Evolutionary conservation across 768 basidiomycete genomes (phyloP), one percentile per base, ranked within the genome.

Genomic region (Trametes cubensis): DNA sequence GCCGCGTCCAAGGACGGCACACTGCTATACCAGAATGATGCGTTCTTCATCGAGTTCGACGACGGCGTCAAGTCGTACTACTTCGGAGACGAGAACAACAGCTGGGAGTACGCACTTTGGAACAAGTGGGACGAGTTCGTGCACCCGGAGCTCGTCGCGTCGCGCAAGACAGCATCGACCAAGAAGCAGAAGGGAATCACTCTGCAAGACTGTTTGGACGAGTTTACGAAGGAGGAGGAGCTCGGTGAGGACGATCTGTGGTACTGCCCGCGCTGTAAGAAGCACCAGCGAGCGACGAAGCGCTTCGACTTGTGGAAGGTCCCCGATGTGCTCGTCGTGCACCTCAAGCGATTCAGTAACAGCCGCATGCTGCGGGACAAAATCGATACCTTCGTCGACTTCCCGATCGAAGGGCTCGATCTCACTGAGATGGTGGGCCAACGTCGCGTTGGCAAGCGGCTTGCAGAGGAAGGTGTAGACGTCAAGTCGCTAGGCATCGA

Each of bases 221-320:
- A 98, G 75, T 99, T 98, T 71, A 95, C 92, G 39, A 92, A 89
- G 74, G 89, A 96, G 76, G 97, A 99, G 76, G 85, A 90, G 66
- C 80, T 99, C 28, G 94, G 95, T 48, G 93, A 96, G 72, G 95
- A 98, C 66, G 97, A 99, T 74, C 76, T 92, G 57, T 99, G 97
- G 97, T 99, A 98, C 73, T 98, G 97, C 72, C 94, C 95, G 14
- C 82, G 80, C 65, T 99, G 97, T 83, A 98, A 98, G 83, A 95
- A 97, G 73, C 95, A 97, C 74, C 95, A 97, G 72, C 94, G 98
- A 70, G 97, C 97, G 28, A 96, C 94, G 41, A 98, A 98, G 81
- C 92, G 92, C 68, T 94, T 99, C 67, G 95, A 98, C 73, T 81
- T 99, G 20, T 99, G 97, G 94, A 98, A 93, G 74, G 88, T 87